Evolutionary conservation across 345 rosid genomes (phyloP).

Genomic region (Eucalyptus dawsonii): DNA sequence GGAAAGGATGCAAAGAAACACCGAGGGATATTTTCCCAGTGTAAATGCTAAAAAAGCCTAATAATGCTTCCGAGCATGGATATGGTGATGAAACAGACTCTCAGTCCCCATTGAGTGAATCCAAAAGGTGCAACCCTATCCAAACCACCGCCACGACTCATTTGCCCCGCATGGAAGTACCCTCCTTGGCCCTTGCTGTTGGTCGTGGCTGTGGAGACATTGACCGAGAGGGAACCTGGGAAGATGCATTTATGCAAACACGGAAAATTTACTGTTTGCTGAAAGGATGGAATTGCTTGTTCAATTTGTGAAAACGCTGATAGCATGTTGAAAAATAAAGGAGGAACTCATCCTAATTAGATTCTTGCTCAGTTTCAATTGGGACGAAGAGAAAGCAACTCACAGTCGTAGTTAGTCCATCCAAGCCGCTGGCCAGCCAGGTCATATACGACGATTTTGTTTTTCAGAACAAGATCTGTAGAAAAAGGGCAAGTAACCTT

Average conservation of each 20-base stretch:
- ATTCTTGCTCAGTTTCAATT: not conserved
- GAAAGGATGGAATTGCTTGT: not conserved
- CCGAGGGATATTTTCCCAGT: not conserved
- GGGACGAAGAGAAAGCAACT: not conserved
- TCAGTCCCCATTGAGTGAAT: not conserved
- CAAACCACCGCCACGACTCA: conserved; percentile 16
- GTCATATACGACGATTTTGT: conserved; percentile 84
- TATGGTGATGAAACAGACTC: conserved; percentile 1
- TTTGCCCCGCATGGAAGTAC: conserved; percentile 52
- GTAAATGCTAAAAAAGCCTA: not conserved
- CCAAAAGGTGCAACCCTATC: not conserved
- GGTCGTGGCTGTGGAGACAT: conserved; percentile 53
- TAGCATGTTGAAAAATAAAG: not conserved
- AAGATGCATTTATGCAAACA: not conserved
- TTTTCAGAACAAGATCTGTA: conserved; percentile 80
- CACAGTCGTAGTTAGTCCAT: conserved; percentile 91
- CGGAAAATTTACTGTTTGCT: not conserved
- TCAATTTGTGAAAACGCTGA: not conserved
- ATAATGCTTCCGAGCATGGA: not conserved
- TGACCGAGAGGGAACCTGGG: conserved; percentile 67
- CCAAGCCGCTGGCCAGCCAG: conserved; percentile 77
- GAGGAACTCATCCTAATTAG: not conserved
- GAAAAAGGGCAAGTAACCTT: not conserved
- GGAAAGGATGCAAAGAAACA: not conserved
- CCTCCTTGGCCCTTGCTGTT: conserved; percentile 41